Base-by-base conservation (phyloP, 2,329 filamentous ascomycete genomes). In the Falciphora oryzae region DNA sequence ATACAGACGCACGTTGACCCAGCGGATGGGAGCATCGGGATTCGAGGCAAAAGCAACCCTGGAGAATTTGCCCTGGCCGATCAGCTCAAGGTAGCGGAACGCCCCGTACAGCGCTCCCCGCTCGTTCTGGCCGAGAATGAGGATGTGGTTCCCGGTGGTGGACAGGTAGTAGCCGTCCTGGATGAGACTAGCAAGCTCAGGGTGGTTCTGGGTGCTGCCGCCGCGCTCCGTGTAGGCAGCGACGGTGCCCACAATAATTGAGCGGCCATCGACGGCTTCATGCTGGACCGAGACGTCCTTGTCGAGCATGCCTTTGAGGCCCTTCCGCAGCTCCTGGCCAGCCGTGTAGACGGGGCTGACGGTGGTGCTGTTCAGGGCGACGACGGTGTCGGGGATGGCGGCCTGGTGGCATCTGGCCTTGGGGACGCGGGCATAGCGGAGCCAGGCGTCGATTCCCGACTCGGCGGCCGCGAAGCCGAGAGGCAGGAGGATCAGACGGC, bases 81-180 rank as follows among this genome's bases (percentile, higher is more conserved):
- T 77, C 72, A 83, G 80, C 1, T 85, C 87, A 13, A 91, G 79
- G 67, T 89, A 91, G 67, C 89, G 83, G 69, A 89, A 91, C 5
- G 88, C 80, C 8, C 89, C 89, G 68, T 91, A 91, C 1, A 91
- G 79, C 5, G 86, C 85, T 16, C 87, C 89, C 0, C 87, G 83
- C 70, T 89, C 85, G 68, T 89, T 90, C 66, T 85, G 79, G 0
- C 87, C 87, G 1, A 90, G 71, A 62, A 90, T 89, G 50, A 81
- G 76, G 28, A 89, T 80, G 0, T 74, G 74, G 0, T 75, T 69
- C 11, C 75, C 77, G 6, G 75, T 75, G 6, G 77, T 82, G 67
- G 75, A 81, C 35, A 91, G 78, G 77, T 81, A 88, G 73, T 85
- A 91, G 3, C 88, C 88, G 69, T 88, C 86, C 16, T 81, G 77